Evolutionary conservation across 345 rosid genomes (phyloP), one percentile per base, ranked within the genome.

Genomic region (Salix exigua): DNA sequence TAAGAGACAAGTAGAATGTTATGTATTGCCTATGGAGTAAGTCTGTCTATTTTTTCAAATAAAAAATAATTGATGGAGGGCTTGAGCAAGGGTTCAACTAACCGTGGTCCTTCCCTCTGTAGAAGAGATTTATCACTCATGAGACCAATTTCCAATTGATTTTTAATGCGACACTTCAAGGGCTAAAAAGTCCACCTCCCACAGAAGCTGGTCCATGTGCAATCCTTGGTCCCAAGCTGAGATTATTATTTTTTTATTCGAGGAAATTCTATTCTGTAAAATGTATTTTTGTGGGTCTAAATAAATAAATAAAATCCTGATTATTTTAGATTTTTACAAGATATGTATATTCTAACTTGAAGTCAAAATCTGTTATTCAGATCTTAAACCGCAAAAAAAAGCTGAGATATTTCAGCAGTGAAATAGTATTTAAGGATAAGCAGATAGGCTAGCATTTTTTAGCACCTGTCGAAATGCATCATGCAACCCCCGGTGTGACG

Each of bases 381-480:
- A n/a, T n/a, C n/a, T n/a, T n/a, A n/a, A n/a, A n/a, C n/a, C n/a
- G n/a, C n/a, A n/a, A n/a, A n/a, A n/a, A 30, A 30, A 55, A 35
- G 25, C 40, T 10, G n/a, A 33, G 37, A 33, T 33, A 71, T 68
- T 46, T 69, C 42, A 50, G 53, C 44, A 61, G 23, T 38, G 14
- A 63, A 19, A n/a, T 48, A 28, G 30, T 11, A 13, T 4, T 4
- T 23, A 65, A 71, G 51, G 77, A 72, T 78, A 82, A 80, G 48
- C 65, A 68, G 70, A 65, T 75, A 48, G 66, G 66, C 14, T 72
- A 61, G 31, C 71, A 9, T 23, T 51, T 58, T 35, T 8, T 42
- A 48, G n/a, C 65, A 31, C 82, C 82, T 78, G 58, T 74, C 83
- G 80, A 80, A 69, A 17, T 70, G 83, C 82, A 80, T 77, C 76